Evolutionary conservation across 495 filamentous ascomycete genomes (phyloP).

Genomic region (Emericellopsis terricola): DNA sequence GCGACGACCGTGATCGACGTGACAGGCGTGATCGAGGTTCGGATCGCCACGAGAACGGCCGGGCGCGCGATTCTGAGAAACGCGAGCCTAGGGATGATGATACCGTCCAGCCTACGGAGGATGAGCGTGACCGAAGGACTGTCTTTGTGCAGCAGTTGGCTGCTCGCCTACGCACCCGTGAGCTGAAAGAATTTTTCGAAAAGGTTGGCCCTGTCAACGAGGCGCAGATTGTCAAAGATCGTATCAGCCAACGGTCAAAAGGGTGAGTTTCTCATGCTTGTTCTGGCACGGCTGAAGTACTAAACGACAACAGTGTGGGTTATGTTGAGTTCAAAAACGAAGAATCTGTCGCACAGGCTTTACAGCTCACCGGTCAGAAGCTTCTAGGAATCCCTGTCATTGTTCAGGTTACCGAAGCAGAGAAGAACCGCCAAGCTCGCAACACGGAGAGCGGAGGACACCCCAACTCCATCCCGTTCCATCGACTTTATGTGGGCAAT

Average conservation of each 20-base stretch:
- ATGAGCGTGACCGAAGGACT: conserved; percentile 90
- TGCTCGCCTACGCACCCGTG: conserved; percentile 75
- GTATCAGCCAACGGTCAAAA: conserved; percentile 92
- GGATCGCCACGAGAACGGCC: conserved; percentile 27
- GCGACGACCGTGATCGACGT: conserved; percentile 33
- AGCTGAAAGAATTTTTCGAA: conserved; percentile 90
- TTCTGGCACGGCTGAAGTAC: no score
- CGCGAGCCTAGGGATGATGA: conserved; percentile 31
- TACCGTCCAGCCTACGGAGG: conserved; percentile 61
- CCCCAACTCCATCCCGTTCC: conserved; percentile 70
- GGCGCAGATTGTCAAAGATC: conserved; percentile 98
- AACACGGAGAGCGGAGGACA: conserved; percentile 52
- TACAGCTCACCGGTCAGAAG: conserved; percentile 97
- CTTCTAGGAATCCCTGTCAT: conserved; percentile 98
- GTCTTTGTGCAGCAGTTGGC: conserved; percentile 98
- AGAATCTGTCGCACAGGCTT: conserved; percentile 80
- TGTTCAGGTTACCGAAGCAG: conserved; percentile 92
- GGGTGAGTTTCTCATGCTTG: conserved; percentile 49
- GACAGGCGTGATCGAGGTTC: conserved; percentile 38
- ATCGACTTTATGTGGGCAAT: conserved; percentile 97
- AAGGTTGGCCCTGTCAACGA: conserved; percentile 92
- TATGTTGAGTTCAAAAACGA: conserved; percentile 99
- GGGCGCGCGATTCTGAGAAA: conserved; percentile 28
- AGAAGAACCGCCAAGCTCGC: conserved; percentile 96
- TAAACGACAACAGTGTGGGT: conserved; percentile 56